Evolutionary conservation across 495 filamentous ascomycete species (phyloP), one percentile per base, ranked within the genome.

Genomic region (Hypoxylon cercidicola): DNA sequence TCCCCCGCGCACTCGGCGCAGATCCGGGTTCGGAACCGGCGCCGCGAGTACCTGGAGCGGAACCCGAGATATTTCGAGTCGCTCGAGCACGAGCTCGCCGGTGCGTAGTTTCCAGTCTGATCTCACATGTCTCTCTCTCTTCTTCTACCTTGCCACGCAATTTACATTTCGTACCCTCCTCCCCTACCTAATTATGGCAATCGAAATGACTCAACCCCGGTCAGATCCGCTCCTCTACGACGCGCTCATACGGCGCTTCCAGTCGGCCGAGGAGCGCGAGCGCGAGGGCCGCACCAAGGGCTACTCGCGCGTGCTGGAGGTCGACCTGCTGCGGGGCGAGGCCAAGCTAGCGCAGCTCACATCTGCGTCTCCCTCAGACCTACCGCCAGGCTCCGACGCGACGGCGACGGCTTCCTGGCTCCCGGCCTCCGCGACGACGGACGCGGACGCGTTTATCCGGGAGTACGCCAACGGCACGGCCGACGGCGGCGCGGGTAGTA

Each of bases 191-290:
- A n/a, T n/a, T n/a, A n/a, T n/a, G n/a, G n/a, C n/a, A n/a, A n/a
- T n/a, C 45, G 44, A 18, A 28, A 16, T 68, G 71, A 68, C 79
- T 78, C 74, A 79, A 35, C 60, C 57, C 43, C n/a, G n/a, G 63
- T 48, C 77, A 90, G 90, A 93, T 74, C 90, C 91, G 0, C 78
- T 93, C 19, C 82, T 93, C 41, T 93, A 96, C 78, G 91, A 94
- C 71, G 84, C 85, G 53, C 80, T 93, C 12, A 85, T 96, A 67
- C 87, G 90, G 43, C 89, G 88, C 61, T 93, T 93, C 74, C 91
- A 92, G 52, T 87, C 86, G 2, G 72, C 89, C 12, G 80, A 82
- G 12, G 91, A 96, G 77, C 82, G 90, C 51, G 88, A 92, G 73
- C 83, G 80, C 12, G 89, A 92, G 60, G 90, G 88, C 11, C 84